phyloP scores from a whole-genome alignment of 257 asterid species.

The Lithospermum erythrorhizon region DNA sequence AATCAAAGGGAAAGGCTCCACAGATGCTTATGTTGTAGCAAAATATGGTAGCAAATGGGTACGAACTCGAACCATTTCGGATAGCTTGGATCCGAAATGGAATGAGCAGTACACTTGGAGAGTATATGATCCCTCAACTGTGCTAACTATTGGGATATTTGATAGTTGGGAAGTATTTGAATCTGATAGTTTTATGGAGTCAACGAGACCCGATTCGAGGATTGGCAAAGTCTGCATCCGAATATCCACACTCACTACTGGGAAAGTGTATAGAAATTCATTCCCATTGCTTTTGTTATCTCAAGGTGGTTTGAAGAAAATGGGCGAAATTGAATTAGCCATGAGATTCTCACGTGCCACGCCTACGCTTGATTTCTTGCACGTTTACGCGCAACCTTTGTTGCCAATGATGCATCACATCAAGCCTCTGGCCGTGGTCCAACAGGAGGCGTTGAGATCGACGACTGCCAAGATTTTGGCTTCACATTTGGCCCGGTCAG shows the following conservation, averaged over 20 bases:
- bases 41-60: constrained; percentile 88
- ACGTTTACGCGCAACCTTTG: constrained; percentile 59
- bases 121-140: constrained; percentile 82
- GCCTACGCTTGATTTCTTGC: constrained; percentile 62
- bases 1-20: constrained; percentile 52
- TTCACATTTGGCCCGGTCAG: constrained; percentile 50
- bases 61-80: constrained; percentile 67
- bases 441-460: constrained; percentile 47
- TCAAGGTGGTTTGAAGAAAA: constrained; percentile 58
- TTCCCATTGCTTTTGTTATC: constrained; percentile 52
- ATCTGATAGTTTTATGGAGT: constrained; percentile 29
- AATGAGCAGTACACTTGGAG: constrained; percentile 90
- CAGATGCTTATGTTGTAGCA: constrained; percentile 75
- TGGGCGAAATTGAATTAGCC: constrained; percentile 77
- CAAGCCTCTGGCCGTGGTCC: constrained; percentile 60
- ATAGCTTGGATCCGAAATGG: constrained; percentile 69
- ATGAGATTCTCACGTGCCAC: constrained; percentile 49
- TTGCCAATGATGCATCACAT: constrained; percentile 76
- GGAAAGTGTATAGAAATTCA: constrained; percentile 44
- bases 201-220: constrained; percentile 42
- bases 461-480: constrained; percentile 51
- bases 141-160: constrained; percentile 60
- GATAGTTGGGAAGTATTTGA: constrained; percentile 61
- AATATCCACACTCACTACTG: constrained; percentile 51
- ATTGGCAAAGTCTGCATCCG: constrained; percentile 80